Conservation (phyloP, 495 filamentous ascomycete genomes). For the Trypethelium eluteriae region DNA sequence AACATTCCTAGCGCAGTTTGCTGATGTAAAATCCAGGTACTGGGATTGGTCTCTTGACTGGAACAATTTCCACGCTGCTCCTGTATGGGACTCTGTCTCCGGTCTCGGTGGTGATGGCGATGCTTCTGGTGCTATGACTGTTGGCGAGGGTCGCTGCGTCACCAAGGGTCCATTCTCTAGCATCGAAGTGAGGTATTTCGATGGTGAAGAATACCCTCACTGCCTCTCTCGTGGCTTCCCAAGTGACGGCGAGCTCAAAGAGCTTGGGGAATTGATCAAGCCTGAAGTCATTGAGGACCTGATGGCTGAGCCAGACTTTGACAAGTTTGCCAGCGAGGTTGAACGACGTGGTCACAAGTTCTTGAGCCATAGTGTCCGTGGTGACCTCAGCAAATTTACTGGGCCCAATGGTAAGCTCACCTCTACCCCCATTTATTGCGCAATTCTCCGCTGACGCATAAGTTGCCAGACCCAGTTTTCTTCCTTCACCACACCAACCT, state of each 20-base stretch:
- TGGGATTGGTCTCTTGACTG: slow-evolving; percentile 22
- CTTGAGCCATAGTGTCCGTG: neutral
- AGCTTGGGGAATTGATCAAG: neutral
- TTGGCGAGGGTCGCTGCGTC: slow-evolving; percentile 26
- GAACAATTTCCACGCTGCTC: slow-evolving; percentile 6
- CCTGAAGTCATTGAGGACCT: neutral
- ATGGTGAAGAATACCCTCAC: slow-evolving; percentile 19
- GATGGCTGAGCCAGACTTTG: neutral
- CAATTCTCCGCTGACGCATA: neutral
- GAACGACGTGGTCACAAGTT: slow-evolving; percentile 1
- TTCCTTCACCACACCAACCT: slow-evolving; percentile 63
- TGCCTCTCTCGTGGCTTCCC: slow-evolving; percentile 23
- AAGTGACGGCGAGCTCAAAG: slow-evolving; percentile 11
- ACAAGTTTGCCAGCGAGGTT: neutral
- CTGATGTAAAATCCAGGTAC: slow-evolving; percentile 13
- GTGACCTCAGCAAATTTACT: slow-evolving; percentile 1
- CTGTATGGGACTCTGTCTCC: slow-evolving; percentile 12
- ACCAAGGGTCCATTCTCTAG: slow-evolving; percentile 24
- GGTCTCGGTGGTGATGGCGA: slow-evolving; percentile 20
- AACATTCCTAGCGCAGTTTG: no score
- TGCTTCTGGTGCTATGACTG: slow-evolving; percentile 11
- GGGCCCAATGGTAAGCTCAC: neutral
- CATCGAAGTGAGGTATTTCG: slow-evolving; percentile 20
- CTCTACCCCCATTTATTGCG: neutral
- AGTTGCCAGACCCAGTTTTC: slow-evolving; percentile 50